Base-by-base conservation (phyloP, 192 early-diverging fungal species). In the Geranomyces michiganensis region DNA sequence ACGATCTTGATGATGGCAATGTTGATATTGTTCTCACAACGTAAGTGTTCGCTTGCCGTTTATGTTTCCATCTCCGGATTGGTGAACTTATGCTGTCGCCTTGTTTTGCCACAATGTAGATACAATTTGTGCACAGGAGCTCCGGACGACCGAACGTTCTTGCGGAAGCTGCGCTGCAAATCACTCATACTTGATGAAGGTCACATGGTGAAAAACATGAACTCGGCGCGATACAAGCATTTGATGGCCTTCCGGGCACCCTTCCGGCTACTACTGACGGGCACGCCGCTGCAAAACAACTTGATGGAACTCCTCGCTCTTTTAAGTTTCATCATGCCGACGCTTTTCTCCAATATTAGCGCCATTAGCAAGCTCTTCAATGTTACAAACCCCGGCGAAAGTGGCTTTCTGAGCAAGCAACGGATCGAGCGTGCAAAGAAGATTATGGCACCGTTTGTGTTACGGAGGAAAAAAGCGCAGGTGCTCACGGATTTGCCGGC, bases 251-350 rank as follows among this genome's bases (percentile, higher is more conserved):
- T 58, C 51, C 58, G 68, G 65, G 32, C 67, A 0, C 70, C 70
- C 9, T 81, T 84, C 71, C 65, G 75, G 43, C 41, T 84, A 8
- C 70, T 97, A 32, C 76, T 95, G 0, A 97, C 93, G 0, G 94
- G 94, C 46, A 97, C 95, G 86, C 97, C 97, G 15, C 79, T 99
- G 31, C 93, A 97, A 71, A 96, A 96, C 76, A 96, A 94, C 65
- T 76, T 96, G 36, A 90, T 93, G 74, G 95, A 97, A 72, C 85
- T 97, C 8, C 55, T 85, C 3, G 73, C 92, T 3, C 76, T 96
- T 17, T 74, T 96, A 46, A 91, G 89, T 0, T 96, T 96, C 78
- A 91, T 96, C 67, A 79, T 96, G 86, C 94, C 94, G 0, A 73
- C 83, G 8, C 79, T 93, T 10, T 94, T 96, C 78, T 66, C 80